Base-by-base conservation (phyloP, 805 yeast species). In the Naumovozyma castellii region DNA sequence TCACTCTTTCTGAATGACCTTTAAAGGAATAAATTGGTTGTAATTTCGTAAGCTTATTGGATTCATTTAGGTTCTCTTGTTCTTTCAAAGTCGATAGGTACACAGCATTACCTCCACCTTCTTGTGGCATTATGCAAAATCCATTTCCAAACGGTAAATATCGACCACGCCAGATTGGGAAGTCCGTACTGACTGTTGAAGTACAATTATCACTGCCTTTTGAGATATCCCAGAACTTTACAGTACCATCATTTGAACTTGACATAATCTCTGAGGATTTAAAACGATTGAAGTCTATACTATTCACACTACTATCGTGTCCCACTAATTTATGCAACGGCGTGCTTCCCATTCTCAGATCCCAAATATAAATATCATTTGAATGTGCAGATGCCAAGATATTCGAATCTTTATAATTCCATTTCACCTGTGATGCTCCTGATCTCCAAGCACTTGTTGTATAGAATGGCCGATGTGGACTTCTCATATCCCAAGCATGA, bases 401-500 rank as follows among this genome's bases (percentile, higher is more conserved):
- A 53, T 83, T 72, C 2, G 86, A 77, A 51, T 88, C 80, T 34
- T 70, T 67, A 47, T 76, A 76, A 57, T 82, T 85, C 97, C 97
- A 92, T 56, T 90, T 87, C 13, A 87, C 96, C 59, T 90, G 97
- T 0, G 94, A 76, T 2, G 97, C 94, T 2, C 94, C 90, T 0
- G 96, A 94, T 41, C 84, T 66, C 94, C 96, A 92, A 55, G 90
- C 95, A n/a, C 95, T 85, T 64, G 85, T 87, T 35, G 78, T 71
- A 43, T 72, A 71, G 3, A 76, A 79, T 0, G 97, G 95, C 44
- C 75, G 67, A 36, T 75, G 65, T 0, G 95, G 90, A 13, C 79
- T 69, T 43, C 97, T 69, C 68, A 88, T 69, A 62, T 92, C 98
- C 98, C 98, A 92, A 2, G 83, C 76, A 40, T 78, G 76, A 15